These are phyloP conservation scores for Gracilariopsis chorda DNA, from an alignment of 23 red algal species.

Conservation along the genomic window DNA sequence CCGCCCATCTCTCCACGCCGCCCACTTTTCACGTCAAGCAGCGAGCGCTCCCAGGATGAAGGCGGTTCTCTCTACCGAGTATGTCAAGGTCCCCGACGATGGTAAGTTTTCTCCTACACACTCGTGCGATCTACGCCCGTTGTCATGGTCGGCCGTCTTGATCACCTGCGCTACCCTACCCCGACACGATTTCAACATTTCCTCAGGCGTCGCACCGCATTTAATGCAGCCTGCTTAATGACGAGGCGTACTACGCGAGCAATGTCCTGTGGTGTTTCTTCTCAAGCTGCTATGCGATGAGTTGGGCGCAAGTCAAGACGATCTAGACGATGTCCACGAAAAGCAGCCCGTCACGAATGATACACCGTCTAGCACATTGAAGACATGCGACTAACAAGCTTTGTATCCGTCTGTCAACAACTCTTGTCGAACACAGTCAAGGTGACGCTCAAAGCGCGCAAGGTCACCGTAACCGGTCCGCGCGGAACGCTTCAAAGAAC, in stretches of 20 bases:
- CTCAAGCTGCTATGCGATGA: too few species aligned
- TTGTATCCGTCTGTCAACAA: too few species aligned
- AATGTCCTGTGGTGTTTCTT: too few species aligned
- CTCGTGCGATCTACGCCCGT: too few species aligned
- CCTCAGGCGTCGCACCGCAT: background rate
- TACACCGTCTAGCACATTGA: background rate
- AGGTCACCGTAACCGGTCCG: slow-evolving; percentile 80
- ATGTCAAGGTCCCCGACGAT: slow-evolving; percentile 54
- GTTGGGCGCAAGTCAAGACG: too few species aligned
- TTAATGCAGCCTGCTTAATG: background rate
- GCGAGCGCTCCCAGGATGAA: slow-evolving; percentile 48
- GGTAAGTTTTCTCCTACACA: slow-evolving; percentile 63
- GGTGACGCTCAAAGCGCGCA: slow-evolving; percentile 72
- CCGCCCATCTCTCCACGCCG: background rate
- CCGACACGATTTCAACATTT: too few species aligned
- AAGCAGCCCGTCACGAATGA: background rate
- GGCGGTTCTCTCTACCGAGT: slow-evolving; percentile 55
- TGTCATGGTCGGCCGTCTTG: too few species aligned
- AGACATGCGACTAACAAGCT: background rate
- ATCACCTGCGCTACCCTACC: too few species aligned
- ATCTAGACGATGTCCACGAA: too few species aligned
- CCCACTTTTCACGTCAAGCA: background rate
- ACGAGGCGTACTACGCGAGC: too few species aligned
- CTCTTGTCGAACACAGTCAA: slow-evolving; percentile 33
- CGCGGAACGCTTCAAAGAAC: slow-evolving; percentile 74